A percentile compares a stretch with the other conserved stretches of the same genome.
Conservation (phyloP, 495 filamentous ascomycete genomes). For the Lasiosphaeria miniovina region DNA sequence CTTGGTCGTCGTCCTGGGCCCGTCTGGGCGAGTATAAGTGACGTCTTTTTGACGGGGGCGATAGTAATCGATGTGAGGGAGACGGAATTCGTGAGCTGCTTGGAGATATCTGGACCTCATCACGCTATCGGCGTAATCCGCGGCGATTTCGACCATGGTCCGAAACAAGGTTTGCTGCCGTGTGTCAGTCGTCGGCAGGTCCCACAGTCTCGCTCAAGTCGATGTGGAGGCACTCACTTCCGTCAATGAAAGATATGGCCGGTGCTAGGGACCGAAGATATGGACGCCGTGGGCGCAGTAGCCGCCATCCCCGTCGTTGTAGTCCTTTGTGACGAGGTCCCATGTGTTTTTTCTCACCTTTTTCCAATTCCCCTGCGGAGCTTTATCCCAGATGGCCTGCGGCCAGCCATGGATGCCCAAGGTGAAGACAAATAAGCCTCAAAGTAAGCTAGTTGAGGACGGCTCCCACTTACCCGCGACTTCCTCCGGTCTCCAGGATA, state of each 20-base stretch:
- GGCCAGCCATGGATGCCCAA: conserved; percentile 6
- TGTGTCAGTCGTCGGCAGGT: too few relatives aligned
- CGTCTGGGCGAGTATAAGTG: background rate
- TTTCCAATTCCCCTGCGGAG: background rate
- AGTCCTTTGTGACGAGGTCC: background rate
- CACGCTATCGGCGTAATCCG: background rate
- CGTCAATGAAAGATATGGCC: background rate
- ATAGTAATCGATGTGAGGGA: background rate
- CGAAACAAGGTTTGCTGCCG: background rate
- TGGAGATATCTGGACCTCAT: background rate
- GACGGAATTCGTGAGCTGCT: background rate
- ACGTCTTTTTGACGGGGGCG: background rate
- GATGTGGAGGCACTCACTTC: background rate
- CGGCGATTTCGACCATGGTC: background rate
- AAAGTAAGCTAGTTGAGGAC: too few relatives aligned
- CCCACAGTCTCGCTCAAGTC: background rate
- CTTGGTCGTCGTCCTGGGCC: too few relatives aligned
- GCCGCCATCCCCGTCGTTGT: background rate
- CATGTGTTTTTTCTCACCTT: too few relatives aligned
- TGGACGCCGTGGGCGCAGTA: background rate
- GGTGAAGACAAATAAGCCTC: too few relatives aligned
- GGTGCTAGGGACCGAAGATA: background rate
- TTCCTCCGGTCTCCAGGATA: too few relatives aligned
- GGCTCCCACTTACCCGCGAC: too few relatives aligned
- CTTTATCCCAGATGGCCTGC: background rate